These are phyloP conservation scores for Ustilago nuda DNA, from an alignment of 1,284 basidiomycete species.

Conservation along the genomic window DNA sequence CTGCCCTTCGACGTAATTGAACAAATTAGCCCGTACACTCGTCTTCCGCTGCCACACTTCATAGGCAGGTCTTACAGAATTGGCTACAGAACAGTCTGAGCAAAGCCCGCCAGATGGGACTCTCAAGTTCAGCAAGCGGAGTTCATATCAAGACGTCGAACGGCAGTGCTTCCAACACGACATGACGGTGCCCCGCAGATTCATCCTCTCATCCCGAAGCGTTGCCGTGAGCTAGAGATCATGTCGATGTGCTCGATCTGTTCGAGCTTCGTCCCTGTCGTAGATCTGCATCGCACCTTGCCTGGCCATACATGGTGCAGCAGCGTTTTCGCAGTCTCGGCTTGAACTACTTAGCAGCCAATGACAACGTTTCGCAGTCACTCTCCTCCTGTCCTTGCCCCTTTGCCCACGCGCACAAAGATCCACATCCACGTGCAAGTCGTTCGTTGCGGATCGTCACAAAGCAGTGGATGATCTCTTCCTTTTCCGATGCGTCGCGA, in stretches of 20 bases:
- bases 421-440: slow-evolving; percentile 8
- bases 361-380: neutral
- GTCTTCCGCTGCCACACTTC: neutral
- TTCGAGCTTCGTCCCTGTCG: too few species aligned
- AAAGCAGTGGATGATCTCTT: slow-evolving; percentile 1
- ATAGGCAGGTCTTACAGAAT: too few species aligned
- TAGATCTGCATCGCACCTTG: neutral
- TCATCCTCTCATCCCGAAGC: neutral
- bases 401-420: slow-evolving; percentile 1
- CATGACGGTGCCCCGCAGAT: slow-evolving; percentile 17
- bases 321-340: neutral
- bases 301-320: neutral
- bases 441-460: slow-evolving; percentile 9
- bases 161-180: slow-evolving; percentile 5
- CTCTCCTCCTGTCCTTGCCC: neutral
- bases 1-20: slow-evolving; percentile 7
- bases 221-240: too few species aligned
- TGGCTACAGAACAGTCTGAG: too few species aligned
- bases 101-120: too few species aligned
- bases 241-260: too few species aligned
- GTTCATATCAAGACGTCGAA: slow-evolving; percentile 3
- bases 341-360: neutral
- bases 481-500: neutral
- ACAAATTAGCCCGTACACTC: neutral
- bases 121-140: neutral